Evolutionary conservation across 352 stramenopile genomes (phyloP), one percentile per base, ranked within the genome.

Genomic region (Phytophthora cryptogea): DNA sequence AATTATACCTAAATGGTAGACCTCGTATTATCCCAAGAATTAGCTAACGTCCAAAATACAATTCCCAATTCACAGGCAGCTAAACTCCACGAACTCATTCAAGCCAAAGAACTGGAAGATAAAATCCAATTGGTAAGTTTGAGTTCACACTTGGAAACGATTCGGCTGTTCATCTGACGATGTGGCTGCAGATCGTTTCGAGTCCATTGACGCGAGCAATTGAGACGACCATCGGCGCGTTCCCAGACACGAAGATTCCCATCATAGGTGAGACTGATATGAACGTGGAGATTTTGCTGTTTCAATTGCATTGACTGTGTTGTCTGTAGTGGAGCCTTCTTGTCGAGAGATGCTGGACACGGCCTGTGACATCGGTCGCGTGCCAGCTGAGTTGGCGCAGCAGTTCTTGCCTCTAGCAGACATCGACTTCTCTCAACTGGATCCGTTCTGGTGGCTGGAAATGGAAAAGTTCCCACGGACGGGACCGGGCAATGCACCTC

Each of bases 311-410:
- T 20, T 53, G 44, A 63, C 20, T 16, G 11, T 32, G 27, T 48
- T 27, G 56, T 43, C 40, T 62, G 31, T 44, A 95, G 84, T 93
- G 42, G 80, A 94, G 10, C 67, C 76, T 49, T 71, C 48, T 13
- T 95, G 86, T 43, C 83, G 86, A 11, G 86, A 95, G 57, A 89
- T 90, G 80, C 76, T 95, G 9, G 83, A 94, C 58, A 95, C 86
- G 3, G 82, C 86, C 3, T 93, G 86, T 45, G 86, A 95, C 28
- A 86, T 95, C 40, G 86, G 86, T 8, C 78, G 80, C 8, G 66
- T 82, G 36, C 81, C 79, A 0, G 37, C 58, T 59, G 78, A 85
- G 8, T 35, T 88, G 20, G 66, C 64, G 5, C 57, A 73, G 16
- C 66, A 66, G 17, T 90, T 72, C 49, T 36, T 61, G 3, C 54